Base-by-base conservation (phyloP, 306 rosid genomes). In the Parietaria judaica region DNA sequence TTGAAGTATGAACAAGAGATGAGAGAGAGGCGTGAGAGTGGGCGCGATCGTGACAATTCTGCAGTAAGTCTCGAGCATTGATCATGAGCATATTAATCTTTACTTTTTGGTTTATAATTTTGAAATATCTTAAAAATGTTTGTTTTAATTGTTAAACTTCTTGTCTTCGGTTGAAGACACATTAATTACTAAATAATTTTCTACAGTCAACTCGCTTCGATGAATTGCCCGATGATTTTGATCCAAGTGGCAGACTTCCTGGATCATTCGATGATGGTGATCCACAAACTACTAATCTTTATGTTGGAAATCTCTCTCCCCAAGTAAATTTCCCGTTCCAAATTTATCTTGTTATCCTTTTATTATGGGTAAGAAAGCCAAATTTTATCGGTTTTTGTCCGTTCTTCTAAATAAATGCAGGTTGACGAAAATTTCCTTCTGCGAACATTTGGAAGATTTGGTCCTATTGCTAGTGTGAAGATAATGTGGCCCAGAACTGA, bases 401-500 rank as follows among this genome's bases (percentile, higher is more conserved):
- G 31, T 23, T 23, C 31, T 23, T 66, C 63, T 51, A n/a, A 4
- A 38, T 31, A 36, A 56, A 67, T 75, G 63, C 74, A 94, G 99
- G 99, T 94, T 54, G 99, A 94, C 39, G 99, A 94, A 72, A 94
- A 94, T 80, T 94, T 94, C 77, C 97, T 94, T 51, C 84, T 94
- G 70, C 94, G 99, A 46, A 94, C 99, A 31, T 94, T 94, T 73
- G 99, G 99, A 76, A 86, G 99, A 86, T 94, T 94, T 72, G 99
- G 99, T 58, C 99, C 97, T 66, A 89, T 94, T 82, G 99, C 99
- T 55, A 94, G 99, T 61, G 99, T 94, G 78, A 94, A 94, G 80
- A 94, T 94, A 74, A 94, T 94, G 99, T 94, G 99, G 99, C 99
- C 99, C 68, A 79, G 99, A 72, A 94, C 99, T 16, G 99, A 94